Evolutionary conservation across 345 rosid genomes (phyloP).

Genomic region (Eucalyptus marginata): DNA sequence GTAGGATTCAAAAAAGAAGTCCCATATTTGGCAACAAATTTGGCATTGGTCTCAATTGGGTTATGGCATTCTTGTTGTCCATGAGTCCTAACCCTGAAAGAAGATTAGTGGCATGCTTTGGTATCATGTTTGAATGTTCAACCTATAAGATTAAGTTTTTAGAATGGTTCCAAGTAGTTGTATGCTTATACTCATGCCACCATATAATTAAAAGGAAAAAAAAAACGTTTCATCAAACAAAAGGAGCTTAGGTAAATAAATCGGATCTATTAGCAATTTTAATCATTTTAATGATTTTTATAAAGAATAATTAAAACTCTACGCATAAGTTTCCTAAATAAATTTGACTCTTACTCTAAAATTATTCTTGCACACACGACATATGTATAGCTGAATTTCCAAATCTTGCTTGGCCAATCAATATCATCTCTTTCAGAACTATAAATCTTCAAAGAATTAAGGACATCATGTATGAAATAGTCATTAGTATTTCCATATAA

Average conservation of each 20-base stretch:
- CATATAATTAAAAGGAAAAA: not conserved
- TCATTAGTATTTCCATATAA: not conserved
- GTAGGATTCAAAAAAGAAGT: too few relatives aligned
- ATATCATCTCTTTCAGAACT: not conserved
- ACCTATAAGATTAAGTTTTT: too few relatives aligned
- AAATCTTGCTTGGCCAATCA: not conserved
- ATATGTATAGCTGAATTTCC: not conserved
- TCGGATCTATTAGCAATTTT: too few relatives aligned
- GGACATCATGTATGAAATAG: not conserved
- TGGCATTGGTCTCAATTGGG: too few relatives aligned
- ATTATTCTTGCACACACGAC: not conserved
- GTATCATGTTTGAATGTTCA: too few relatives aligned
- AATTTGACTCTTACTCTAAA: not conserved
- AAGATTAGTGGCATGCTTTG: too few relatives aligned
- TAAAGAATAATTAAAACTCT: not conserved
- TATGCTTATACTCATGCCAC: not conserved
- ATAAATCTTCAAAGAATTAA: not conserved
- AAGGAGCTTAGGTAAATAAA: not conserved
- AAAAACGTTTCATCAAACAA: not conserved
- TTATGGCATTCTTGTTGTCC: too few relatives aligned
- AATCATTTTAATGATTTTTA: not conserved
- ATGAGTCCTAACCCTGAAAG: fast-evolving
- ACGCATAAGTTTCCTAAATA: not conserved
- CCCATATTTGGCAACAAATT: too few relatives aligned
- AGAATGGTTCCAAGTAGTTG: not conserved